Evolutionary conservation across 1,139 yeast genomes (phyloP), one percentile per base, ranked within the genome.

Genomic region (Suhomyces bokatorum): DNA sequence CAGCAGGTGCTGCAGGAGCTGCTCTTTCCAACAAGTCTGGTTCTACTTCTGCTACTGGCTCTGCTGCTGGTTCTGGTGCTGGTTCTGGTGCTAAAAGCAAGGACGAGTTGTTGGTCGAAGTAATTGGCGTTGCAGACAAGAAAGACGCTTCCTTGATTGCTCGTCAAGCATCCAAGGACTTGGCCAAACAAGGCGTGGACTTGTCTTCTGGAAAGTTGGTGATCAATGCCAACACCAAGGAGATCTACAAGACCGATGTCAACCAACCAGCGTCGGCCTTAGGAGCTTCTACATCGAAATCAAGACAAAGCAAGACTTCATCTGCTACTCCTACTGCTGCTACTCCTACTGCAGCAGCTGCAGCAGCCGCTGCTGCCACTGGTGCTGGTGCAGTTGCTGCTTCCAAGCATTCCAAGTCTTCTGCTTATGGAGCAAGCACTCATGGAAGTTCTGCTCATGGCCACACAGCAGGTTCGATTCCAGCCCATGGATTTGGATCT

Each of bases 151-250:
- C 70, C 9, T 60, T 53, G 40, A 57, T 70, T 33, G 75, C 76
- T 12, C 65, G 66, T 38, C 58, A 61, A 35, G 70, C 74, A 1
- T 60, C 73, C n/a, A 60, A 60, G 40, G 67, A 65, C 43, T 60
- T 70, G 41, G 58, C 63, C 39, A 58, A 57, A 15, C 59, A 66
- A 47, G 75, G 75, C 5, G 68, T 66, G 24, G 74, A 70, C 44
- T 62, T 70, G 51, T 49, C 61, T 12, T 53, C 63, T n/a, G 73
- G 74, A 3, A 68, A 67, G 49, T 55, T 70, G 42, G 66, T 69
- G 10, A 61, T 70, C 38, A 64, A 70, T 51, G 66, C 74, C 38
- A 63, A 62, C 40, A 67, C 70, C 27, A 64, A 57, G 40, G 67
- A 66, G 48, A 63, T 64, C 14, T 62, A 63, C 47, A 60, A 63